Evolutionary conservation across 352 stramenopile genomes (phyloP).

Genomic region (Thraustochytrium sp.): DNA sequence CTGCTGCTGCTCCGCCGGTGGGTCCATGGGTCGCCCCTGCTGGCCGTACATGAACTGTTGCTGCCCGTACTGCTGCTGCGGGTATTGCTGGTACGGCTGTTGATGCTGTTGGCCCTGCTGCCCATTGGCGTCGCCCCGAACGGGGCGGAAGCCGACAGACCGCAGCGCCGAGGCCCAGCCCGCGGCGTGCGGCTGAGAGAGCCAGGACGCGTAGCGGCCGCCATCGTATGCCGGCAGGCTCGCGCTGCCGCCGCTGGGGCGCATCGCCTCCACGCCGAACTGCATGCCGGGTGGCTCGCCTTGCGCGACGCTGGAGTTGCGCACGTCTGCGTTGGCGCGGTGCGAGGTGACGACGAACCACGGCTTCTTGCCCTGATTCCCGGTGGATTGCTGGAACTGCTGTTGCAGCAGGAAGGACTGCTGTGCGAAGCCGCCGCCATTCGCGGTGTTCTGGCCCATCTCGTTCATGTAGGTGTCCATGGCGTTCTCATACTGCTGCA

Average conservation of each 20-base stretch:
- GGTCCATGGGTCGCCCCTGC: too few relatives aligned
- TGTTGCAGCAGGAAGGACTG: background rate
- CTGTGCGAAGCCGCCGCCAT: background rate
- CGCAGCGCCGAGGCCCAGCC: background rate
- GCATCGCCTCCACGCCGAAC: background rate
- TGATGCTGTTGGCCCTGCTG: too few relatives aligned
- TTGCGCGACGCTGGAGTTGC: slow-evolving; percentile 16
- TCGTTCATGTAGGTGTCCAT: background rate
- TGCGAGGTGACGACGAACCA: slow-evolving; percentile 27
- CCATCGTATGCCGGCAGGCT: background rate
- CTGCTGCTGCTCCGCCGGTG: too few relatives aligned
- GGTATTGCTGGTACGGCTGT: too few relatives aligned
- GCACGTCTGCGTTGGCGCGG: background rate
- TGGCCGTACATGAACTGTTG: too few relatives aligned
- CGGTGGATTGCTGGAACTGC: background rate
- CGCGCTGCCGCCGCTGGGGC: background rate
- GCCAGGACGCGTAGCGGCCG: slow-evolving; percentile 21
- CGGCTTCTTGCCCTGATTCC: background rate
- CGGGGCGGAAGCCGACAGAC: background rate
- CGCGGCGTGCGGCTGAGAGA: background rate
- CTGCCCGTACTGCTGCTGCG: too few relatives aligned
- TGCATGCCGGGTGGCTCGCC: background rate
- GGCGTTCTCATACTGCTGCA: background rate
- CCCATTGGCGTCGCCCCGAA: background rate
- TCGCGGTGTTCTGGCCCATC: background rate